Evolutionary conservation across 2,329 filamentous ascomycete species (phyloP).

Genomic region (Thyridium curvatum): DNA sequence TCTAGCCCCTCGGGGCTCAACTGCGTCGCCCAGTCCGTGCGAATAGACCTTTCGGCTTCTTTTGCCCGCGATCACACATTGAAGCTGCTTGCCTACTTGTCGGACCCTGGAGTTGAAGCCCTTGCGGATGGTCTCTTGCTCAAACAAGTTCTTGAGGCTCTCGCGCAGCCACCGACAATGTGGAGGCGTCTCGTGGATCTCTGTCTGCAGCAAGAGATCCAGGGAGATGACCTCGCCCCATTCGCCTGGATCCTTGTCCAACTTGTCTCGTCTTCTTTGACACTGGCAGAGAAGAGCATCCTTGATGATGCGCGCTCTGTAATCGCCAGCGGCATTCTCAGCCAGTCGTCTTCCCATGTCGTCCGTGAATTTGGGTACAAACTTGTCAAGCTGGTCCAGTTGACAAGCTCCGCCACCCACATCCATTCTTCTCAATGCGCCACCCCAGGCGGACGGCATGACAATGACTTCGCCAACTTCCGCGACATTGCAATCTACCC

Average conservation of each 20-base stretch:
- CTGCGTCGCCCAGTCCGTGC: constrained; percentile 15
- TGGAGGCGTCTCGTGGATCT: constrained; percentile 41
- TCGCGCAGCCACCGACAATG: constrained; percentile 46
- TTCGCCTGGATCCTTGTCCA: constrained; percentile 45
- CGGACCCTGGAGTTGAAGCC: constrained; percentile 36
- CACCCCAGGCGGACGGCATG: constrained; percentile 60
- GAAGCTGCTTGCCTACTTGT: constrained; percentile 28
- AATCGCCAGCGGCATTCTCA: constrained; percentile 15
- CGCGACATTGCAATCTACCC: constrained; percentile 57
- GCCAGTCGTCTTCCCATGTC: constrained; percentile 14
- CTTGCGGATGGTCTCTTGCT: constrained; percentile 44
- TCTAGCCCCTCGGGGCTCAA: constrained; percentile 15
- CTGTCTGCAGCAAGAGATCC: constrained; percentile 20
- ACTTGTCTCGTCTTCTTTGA: constrained; percentile 28
- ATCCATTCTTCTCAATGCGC: background rate
- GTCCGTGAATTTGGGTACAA: constrained; percentile 14
- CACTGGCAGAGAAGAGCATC: constrained; percentile 9
- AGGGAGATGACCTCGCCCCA: constrained; percentile 19
- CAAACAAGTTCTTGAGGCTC: constrained; percentile 32
- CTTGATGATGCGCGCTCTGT: constrained; percentile 14
- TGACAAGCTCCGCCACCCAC: too few relatives aligned
- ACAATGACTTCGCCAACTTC: constrained; percentile 64
- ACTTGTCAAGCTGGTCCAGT: background rate
- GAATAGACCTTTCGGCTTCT: constrained; percentile 13
- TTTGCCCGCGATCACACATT: constrained; percentile 25